Evolutionary conservation across 371 early-diverging fungal species (phyloP).

Genomic region (Mortierella sp.): DNA sequence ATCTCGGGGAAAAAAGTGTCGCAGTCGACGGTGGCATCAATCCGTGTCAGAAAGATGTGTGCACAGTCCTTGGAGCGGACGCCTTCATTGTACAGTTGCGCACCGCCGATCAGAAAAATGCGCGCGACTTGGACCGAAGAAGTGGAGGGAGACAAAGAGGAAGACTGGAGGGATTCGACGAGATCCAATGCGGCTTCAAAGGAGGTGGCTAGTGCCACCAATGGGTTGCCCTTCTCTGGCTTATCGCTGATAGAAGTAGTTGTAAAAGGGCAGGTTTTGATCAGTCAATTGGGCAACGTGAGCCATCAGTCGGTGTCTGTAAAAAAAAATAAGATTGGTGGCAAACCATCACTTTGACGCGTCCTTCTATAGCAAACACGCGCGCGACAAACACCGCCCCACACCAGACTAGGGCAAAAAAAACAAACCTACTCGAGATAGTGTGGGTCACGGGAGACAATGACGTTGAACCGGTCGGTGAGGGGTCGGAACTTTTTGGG

Average conservation of each 20-base stretch:
- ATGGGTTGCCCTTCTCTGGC: constrained; percentile 34
- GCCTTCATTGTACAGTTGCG: constrained; percentile 70
- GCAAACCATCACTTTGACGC: not conserved
- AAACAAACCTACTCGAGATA: constrained; percentile 63
- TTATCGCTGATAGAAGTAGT: constrained; percentile 26
- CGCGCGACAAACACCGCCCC: not conserved
- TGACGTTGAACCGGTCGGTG: constrained; percentile 81
- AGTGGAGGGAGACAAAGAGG: not conserved
- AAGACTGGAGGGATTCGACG: constrained; percentile 18
- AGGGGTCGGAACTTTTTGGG: constrained; percentile 86
- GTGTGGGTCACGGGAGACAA: constrained; percentile 77
- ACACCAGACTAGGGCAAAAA: not conserved
- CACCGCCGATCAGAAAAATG: constrained; percentile 78
- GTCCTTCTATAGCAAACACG: not conserved
- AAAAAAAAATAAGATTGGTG: constrained; percentile 12
- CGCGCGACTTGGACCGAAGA: constrained; percentile 33
- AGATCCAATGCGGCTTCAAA: constrained; percentile 68
- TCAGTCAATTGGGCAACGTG: not conserved
- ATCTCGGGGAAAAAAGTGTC: constrained; percentile 80
- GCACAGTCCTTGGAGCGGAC: constrained; percentile 66
- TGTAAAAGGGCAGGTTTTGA: not conserved
- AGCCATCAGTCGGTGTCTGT: constrained; percentile 1
- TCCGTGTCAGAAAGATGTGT: constrained; percentile 72
- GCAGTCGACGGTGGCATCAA: constrained; percentile 66
- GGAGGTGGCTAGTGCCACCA: constrained; percentile 60